Percentiles rank a stretch among this genome's conserved stretches.
phyloP scores from a whole-genome alignment of 169 alveolate genomes.

The Plasmodium chabaudi region DNA sequence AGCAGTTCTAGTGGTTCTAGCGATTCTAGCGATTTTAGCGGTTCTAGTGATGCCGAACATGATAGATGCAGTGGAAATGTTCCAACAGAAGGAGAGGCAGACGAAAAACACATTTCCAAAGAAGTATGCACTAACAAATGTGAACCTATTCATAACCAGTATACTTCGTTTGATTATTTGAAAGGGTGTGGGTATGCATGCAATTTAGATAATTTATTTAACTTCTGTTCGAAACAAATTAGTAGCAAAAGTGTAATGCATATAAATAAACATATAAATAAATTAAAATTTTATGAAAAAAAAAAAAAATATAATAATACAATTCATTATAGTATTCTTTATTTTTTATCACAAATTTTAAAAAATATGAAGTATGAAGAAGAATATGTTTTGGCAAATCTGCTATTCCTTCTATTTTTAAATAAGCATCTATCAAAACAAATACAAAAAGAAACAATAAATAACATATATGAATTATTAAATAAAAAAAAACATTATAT shows the following conservation, averaged over 20 bases:
- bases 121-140: too few relatives aligned
- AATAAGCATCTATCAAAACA: constrained; percentile 20
- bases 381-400: constrained; percentile 15
- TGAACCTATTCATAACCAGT: too few relatives aligned
- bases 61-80: background rate
- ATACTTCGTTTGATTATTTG: too few relatives aligned
- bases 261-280: constrained; percentile 22
- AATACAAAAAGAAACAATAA: constrained; percentile 30
- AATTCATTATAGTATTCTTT: constrained; percentile 32
- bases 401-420: constrained; percentile 25
- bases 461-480: constrained; percentile 43
- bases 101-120: background rate
- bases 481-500: constrained; percentile 53
- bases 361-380: constrained; percentile 2
- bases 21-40: too few relatives aligned
- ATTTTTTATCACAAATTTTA: constrained; percentile 10
- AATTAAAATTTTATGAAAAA: constrained; percentile 24
- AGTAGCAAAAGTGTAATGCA: constrained; percentile 27
- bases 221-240: constrained; percentile 16
- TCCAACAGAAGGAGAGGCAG: background rate
- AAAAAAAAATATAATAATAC: constrained; percentile 9
- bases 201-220: background rate
- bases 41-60: too few relatives aligned
- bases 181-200: too few relatives aligned
- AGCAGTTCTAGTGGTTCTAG: too few relatives aligned